Base-by-base conservation (phyloP, 345 rosid genomes). In the Camelina neglecta region DNA sequence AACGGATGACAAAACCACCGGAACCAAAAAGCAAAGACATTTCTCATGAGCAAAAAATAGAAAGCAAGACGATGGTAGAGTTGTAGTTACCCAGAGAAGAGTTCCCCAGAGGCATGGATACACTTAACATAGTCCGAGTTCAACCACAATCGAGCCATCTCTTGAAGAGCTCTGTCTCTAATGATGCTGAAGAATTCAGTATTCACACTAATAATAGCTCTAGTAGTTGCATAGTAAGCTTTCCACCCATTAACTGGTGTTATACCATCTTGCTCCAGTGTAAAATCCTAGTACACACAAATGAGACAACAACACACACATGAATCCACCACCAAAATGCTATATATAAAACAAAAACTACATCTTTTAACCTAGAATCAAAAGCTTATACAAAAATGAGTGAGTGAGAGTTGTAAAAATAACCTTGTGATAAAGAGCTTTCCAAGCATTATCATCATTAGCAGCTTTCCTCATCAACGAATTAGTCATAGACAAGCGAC, bases 381-480 rank as follows among this genome's bases (percentile, higher is more conserved):
- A 2, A 24, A 18, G 18, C 18, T 18, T 18, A 18, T 18, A 18
- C 18, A 18, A 18, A 38, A 38, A 9, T 2, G 8, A 9, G 2
- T 38, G 41, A 61, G 49, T 41, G 69, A 51, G 26, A 55, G 0
- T 12, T 38, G 36, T 16, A 36, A 24, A 0, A 71, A 68, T 38
- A 48, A 89, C 99, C 98, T 96, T 96, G 75, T 89, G 96, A 85
- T 91, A 96, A 12, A 96, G 91, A 15, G 93, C 96, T 61, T 93
- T 96, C 99, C 99, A 96, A 59, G 98, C 98, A 78, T 87, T 96
- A 72, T 96, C 98, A 69, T 96, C 99, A 69, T 96, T 96, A 42
- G 99, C 99, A 60, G 98, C 99, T 76, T 85, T 93, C 61, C 99
- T 86, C 99, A 96, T 96, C 85, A 87, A 81, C 7, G 99, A 93